phyloP scores from a whole-genome alignment of 305 asterid genomes.

The Solanum aculeatissimum region DNA sequence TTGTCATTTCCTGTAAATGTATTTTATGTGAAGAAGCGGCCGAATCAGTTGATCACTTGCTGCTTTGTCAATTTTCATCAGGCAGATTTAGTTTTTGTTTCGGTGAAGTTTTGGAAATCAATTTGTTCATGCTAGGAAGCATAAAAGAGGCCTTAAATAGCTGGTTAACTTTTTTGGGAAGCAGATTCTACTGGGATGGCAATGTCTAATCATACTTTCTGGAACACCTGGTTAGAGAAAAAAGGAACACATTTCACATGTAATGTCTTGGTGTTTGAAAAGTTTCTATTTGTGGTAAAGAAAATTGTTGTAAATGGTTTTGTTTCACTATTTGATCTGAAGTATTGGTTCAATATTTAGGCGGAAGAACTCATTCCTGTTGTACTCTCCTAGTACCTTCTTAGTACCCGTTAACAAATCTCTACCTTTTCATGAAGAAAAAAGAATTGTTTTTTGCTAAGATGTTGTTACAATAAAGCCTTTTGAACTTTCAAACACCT shows the following conservation, averaged over 20 bases:
- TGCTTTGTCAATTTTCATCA: background rate
- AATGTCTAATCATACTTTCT: background rate
- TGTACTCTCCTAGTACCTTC: background rate
- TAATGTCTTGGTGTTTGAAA: background rate
- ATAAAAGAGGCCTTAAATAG: background rate
- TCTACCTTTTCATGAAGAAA: background rate
- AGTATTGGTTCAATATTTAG: background rate
- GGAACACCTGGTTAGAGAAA: background rate
- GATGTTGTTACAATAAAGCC: background rate
- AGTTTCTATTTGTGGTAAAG: background rate
- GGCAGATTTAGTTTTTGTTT: background rate
- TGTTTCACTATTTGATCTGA: background rate
- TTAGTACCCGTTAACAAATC: background rate
- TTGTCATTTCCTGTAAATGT: background rate
- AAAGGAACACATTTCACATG: background rate
- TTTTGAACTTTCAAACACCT: background rate
- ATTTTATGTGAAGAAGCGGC: background rate
- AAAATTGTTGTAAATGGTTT: background rate
- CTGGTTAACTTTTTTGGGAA: background rate
- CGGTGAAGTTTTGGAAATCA: background rate
- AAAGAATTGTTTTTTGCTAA: background rate
- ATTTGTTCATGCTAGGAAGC: background rate
- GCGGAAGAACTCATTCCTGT: background rate
- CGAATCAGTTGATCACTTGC: background rate
- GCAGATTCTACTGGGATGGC: background rate